These are phyloP conservation scores for Phalaenopsis equestris DNA, from an alignment of 106 monocot genomes.

Conservation along the genomic window DNA sequence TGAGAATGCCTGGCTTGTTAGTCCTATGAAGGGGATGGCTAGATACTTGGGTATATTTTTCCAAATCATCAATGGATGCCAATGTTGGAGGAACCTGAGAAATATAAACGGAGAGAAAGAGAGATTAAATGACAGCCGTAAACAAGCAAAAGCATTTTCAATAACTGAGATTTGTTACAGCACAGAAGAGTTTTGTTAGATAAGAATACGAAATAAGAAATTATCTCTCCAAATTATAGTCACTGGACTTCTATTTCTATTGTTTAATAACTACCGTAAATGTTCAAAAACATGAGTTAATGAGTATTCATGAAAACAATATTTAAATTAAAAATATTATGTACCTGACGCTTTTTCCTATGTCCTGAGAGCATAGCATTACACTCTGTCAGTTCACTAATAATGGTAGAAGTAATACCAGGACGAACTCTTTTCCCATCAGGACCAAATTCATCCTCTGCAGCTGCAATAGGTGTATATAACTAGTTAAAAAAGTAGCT, in stretches of 20 bases:
- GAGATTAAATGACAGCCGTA: not conserved
- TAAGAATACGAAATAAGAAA: not conserved
- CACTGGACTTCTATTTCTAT: not conserved
- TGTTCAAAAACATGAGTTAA: not conserved
- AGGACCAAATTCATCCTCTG: slow-evolving; percentile 75
- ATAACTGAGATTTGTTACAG: not conserved
- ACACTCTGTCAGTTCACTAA: slow-evolving; percentile 81
- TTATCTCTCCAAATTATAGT: not conserved
- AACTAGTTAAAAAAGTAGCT: slow-evolving; percentile 4
- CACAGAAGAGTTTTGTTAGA: not conserved
- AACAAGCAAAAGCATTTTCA: not conserved
- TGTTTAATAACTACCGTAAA: not conserved
- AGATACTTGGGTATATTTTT: slow-evolving; percentile 90
- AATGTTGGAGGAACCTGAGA: slow-evolving; percentile 53
- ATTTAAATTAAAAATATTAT: not conserved
- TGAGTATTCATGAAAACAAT: not conserved
- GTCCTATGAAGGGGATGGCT: slow-evolving; percentile 99
- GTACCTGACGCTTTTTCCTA: slow-evolving; percentile 89
- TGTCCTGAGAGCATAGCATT: slow-evolving; percentile 77
- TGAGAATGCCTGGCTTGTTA: slow-evolving; percentile 88
- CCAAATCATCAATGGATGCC: slow-evolving; percentile 57
- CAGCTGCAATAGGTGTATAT: slow-evolving; percentile 24
- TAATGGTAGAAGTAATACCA: slow-evolving; percentile 68
- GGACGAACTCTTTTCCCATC: slow-evolving; percentile 91
- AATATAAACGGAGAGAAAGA: not conserved